Base-by-base conservation (phyloP, 1,284 basidiomycete species). In the Gomphus bonarii region DNA sequence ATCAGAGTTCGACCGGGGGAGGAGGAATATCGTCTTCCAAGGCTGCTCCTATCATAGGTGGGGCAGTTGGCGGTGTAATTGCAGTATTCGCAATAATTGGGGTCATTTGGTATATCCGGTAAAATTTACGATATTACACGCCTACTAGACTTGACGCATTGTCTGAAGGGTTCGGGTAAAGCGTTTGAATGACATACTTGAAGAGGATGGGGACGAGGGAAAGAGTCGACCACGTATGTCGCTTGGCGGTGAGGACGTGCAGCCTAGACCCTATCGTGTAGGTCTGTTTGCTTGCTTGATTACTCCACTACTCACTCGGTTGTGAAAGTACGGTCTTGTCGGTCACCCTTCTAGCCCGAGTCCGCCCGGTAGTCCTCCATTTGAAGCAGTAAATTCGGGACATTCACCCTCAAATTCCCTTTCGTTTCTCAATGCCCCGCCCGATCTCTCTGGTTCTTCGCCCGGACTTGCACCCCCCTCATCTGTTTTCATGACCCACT, bases 31-130 rank as follows among this genome's bases (percentile, higher is more conserved):
- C 33, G 9, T 38, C 57, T 25, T 22, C 16, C 38, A 55, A 44
- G 18, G 51, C 8, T 11, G 44, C 28, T 28, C 54, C 54, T 7
- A 58, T 60, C 22, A 43, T 54, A 3, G 59, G 59, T 33, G 55
- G 59, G 9, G 59, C 49, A n/a, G 55, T 60, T 2, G 59, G 59
- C 12, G 59, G 59, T 35, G 55, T 58, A 14, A 18, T 60, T 20
- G 59, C 50, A 3, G 30, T 60, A 18, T 40, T 47, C 16, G 49
- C 50, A 8, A 16, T 60, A 18, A 40, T 60, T 25, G 57, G 55
- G 16, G 50, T 30, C n/a, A 58, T 60, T 11, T 60, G 59, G 59
- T 55, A 48, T 35, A 30, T 60, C 9, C 51, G 57, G 59, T 54
- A 22, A 30, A 52, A 28, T 9, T 31, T 28, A 9, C 40, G 6